A percentile compares a stretch with the other conserved stretches of the same genome.
Conservation (phyloP, 2,329 filamentous ascomycete genomes). For the Ophiostoma montium region DNA sequence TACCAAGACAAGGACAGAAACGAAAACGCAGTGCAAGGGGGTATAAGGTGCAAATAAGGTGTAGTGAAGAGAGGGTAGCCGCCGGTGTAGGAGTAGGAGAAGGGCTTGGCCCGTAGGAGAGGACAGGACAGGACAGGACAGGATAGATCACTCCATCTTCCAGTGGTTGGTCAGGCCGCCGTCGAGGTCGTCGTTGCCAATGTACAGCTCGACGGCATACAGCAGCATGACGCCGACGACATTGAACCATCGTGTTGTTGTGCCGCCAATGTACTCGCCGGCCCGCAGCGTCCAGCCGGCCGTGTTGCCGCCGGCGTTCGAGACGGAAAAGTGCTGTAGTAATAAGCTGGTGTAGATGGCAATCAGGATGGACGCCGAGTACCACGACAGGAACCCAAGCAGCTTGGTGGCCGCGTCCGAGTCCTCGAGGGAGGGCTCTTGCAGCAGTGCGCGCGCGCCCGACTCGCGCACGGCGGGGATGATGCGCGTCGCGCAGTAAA, state of each 20-base stretch:
- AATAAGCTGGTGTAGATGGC: slow-evolving; percentile 92
- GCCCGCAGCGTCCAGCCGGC: slow-evolving; percentile 72
- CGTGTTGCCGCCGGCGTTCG: slow-evolving; percentile 45
- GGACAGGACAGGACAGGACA: too few species aligned
- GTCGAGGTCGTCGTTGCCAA: slow-evolving; percentile 72
- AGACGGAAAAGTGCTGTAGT: slow-evolving; percentile 79
- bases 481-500: slow-evolving; percentile 90
- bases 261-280: slow-evolving; percentile 60
- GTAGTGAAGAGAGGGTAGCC: not conserved
- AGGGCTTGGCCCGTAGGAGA: too few species aligned
- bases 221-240: slow-evolving; percentile 76
- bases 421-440: slow-evolving; percentile 77
- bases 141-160: slow-evolving; percentile 55
- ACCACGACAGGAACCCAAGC: slow-evolving; percentile 77
- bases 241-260: slow-evolving; percentile 89
- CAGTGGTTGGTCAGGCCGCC: slow-evolving; percentile 63
- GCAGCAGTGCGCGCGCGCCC: slow-evolving; percentile 66
- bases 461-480: slow-evolving; percentile 86
- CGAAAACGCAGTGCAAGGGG: slow-evolving; percentile 3
- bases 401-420: slow-evolving; percentile 68
- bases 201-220: slow-evolving; percentile 80
- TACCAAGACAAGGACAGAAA: not conserved
- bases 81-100: too few species aligned
- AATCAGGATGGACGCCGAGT: slow-evolving; percentile 86
- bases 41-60: slow-evolving; percentile 5